These are phyloP conservation scores for Heliocybe sulcata DNA, from an alignment of 1,284 basidiomycete species.

Conservation along the genomic window DNA sequence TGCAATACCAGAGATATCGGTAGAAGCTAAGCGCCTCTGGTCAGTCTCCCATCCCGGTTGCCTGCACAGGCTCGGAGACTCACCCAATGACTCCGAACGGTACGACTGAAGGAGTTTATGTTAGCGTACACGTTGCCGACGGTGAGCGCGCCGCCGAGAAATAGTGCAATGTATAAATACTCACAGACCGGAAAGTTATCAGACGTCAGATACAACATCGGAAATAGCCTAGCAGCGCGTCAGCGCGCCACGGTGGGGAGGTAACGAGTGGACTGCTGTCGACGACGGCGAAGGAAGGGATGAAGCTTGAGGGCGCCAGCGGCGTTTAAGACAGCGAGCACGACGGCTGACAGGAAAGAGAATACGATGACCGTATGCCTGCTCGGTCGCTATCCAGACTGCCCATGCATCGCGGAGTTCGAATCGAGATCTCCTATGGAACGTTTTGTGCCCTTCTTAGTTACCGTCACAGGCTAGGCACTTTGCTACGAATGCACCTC, in stretches of 20 bases:
- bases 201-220: conserved; percentile 31
- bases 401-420: neutral
- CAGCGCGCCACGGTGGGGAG: neutral
- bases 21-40: conserved; percentile 49
- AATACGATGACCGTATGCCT: neutral
- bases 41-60: conserved; percentile 1
- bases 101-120: conserved; percentile 48
- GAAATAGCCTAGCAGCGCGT: neutral
- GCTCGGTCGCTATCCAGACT: neutral
- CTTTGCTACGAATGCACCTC: neutral
- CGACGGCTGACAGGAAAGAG: neutral
- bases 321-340: neutral
- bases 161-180: conserved; percentile 12
- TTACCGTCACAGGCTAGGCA: neutral
- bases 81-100: conserved; percentile 90
- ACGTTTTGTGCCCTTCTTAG: neutral
- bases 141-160: neutral
- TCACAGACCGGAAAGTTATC: conserved; percentile 34
- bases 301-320: neutral
- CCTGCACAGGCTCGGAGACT: conserved; percentile 17
- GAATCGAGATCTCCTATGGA: neutral
- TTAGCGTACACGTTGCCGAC: conserved; percentile 1
- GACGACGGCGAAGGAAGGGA: neutral
- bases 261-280: neutral
- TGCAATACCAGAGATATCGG: conserved; percentile 86